phyloP scores from a whole-genome alignment of 495 filamentous ascomycete genomes.

The Mytilinidion resinicola region DNA sequence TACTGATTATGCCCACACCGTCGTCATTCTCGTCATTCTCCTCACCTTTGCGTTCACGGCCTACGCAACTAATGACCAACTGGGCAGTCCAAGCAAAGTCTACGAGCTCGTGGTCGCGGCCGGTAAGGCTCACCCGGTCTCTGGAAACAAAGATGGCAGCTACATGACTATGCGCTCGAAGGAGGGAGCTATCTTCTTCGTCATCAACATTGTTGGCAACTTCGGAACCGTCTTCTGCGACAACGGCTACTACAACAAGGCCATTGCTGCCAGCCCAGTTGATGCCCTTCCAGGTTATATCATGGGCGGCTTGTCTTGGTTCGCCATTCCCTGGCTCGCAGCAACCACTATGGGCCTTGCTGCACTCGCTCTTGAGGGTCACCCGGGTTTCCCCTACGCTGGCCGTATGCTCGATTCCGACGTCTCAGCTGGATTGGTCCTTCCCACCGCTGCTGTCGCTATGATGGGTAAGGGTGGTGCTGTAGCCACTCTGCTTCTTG shows the following conservation, averaged over 20 bases:
- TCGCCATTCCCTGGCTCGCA: conserved; percentile 89
- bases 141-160: conserved; percentile 76
- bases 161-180: conserved; percentile 87
- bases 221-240: conserved; percentile 70
- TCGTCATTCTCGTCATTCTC: conserved; percentile 81
- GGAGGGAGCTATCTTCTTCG: conserved; percentile 89
- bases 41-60: conserved; percentile 85
- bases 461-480: conserved; percentile 85
- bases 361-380: conserved; percentile 72
- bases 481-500: conserved; percentile 71
- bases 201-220: conserved; percentile 74
- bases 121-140: conserved; percentile 65
- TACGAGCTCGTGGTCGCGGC: conserved; percentile 75
- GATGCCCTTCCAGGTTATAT: conserved; percentile 74
- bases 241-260: conserved; percentile 38
- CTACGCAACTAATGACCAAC: conserved; percentile 65
- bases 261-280: conserved; percentile 27
- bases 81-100: conserved; percentile 74
- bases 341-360: conserved; percentile 94
- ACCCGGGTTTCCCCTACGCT: conserved; percentile 68
- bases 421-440: conserved; percentile 78
- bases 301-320: conserved; percentile 85
- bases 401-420: conserved; percentile 65
- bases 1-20: conserved; percentile 80
- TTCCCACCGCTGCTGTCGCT: conserved; percentile 86